Evolutionary conservation across 768 basidiomycete genomes (phyloP).

Genomic region (Holtermannia corniformis): DNA sequence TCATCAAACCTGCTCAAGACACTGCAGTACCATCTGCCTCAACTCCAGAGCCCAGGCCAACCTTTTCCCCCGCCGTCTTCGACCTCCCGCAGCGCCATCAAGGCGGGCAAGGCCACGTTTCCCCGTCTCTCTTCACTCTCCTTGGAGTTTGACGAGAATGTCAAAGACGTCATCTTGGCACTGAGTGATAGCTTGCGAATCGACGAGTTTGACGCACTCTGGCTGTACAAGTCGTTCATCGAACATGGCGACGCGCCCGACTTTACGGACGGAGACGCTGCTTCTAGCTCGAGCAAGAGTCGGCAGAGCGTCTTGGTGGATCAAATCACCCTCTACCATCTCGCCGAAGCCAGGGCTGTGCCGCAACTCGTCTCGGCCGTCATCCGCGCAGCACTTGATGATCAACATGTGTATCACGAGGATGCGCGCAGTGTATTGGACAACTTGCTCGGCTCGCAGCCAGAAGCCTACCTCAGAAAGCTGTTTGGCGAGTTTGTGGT

Average conservation of each 20-base stretch:
- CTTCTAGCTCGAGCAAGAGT: constrained; percentile 47
- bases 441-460: constrained; percentile 38
- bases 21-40: constrained; percentile 12
- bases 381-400: constrained; percentile 59
- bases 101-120: constrained; percentile 60
- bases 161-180: constrained; percentile 60
- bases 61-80: constrained; percentile 63
- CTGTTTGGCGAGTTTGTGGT: constrained; percentile 55
- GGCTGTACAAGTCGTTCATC: constrained; percentile 65
- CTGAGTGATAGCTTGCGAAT: constrained; percentile 65
- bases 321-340: constrained; percentile 66
- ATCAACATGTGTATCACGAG: constrained; percentile 49
- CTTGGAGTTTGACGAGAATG: constrained; percentile 56
- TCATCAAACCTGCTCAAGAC: constrained; percentile 16
- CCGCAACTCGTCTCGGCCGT: constrained; percentile 64
- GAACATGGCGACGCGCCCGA: constrained; percentile 49
- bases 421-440: constrained; percentile 42
- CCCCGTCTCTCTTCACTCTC: constrained; percentile 50
- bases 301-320: constrained; percentile 43
- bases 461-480: constrained; percentile 52
- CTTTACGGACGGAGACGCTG: neutral
- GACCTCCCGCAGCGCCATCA: constrained; percentile 57
- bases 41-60: constrained; percentile 26
- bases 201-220: constrained; percentile 68
- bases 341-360: constrained; percentile 64